Conservation (phyloP, 148 eudicot genomes). For the Vaccinium myrtillus region DNA sequence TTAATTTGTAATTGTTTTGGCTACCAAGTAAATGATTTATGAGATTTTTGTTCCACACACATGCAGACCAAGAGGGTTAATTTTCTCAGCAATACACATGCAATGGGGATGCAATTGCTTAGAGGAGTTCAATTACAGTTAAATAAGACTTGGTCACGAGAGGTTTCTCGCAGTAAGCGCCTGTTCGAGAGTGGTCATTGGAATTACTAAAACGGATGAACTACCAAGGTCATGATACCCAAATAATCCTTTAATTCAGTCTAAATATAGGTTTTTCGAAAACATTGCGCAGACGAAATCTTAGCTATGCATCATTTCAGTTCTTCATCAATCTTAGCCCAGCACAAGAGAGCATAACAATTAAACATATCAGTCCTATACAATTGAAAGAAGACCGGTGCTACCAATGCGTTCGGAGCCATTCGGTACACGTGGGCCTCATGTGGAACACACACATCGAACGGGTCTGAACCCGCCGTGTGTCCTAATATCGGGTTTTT, state of each 20-base stretch:
- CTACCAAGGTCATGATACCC: background rate
- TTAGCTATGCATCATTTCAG: background rate
- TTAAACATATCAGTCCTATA: background rate
- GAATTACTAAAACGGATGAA: background rate
- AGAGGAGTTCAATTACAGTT: background rate
- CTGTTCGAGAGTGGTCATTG: background rate
- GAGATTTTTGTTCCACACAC: background rate
- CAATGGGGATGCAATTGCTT: background rate
- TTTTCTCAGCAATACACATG: background rate
- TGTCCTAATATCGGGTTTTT: too few relatives aligned
- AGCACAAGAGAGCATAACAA: conserved; percentile 1
- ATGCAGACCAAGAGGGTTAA: background rate
- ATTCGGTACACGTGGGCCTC: background rate
- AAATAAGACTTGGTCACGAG: background rate
- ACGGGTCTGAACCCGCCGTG: background rate
- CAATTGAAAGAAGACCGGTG: background rate
- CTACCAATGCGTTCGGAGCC: background rate
- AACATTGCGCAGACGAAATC: background rate
- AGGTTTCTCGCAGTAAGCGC: background rate
- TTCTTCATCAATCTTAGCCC: background rate
- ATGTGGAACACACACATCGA: background rate
- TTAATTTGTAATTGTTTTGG: background rate
- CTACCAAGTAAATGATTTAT: background rate
- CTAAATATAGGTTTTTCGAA: background rate
- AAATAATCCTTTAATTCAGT: background rate